Base-by-base conservation (phyloP, 108 stramenopile genomes). In the Pseudonitzschia multistriata region DNA sequence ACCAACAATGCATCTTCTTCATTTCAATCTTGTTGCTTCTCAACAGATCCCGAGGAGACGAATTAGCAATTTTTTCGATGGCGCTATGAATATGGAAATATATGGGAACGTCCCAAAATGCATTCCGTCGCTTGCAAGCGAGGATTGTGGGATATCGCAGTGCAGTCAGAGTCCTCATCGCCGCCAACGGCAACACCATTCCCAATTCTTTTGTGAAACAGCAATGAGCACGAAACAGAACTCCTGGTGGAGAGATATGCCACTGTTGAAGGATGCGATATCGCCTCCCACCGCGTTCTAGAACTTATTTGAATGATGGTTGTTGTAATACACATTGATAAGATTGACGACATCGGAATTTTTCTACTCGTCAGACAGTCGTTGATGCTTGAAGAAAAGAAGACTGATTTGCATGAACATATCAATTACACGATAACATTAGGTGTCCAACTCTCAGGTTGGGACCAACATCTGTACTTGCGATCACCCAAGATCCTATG, bases 211-310 rank as follows among this genome's bases (percentile, higher is more conserved):
- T 45, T 45, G 42, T 13, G 11, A 13, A 45, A 13, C 13, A 45
- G 13, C 42, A 17, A 45, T 17, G 2, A 6, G 3, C 42, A 45
- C 11, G 15, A 10, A 45, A 45, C 2, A 45, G 13, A 8, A 7
- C 5, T 37, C 6, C 17, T 17, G 42, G 1, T 4, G 42, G 3
- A 37, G 17, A 45, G 8, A 4, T 17, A 55, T 55, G 29, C 24
- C 22, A 55, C 27, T 55, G 54, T 55, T 55, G 54, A 55, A 55
- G 24, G 54, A 55, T 55, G 24, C 0, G 27, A 25, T 55, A n/a
- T 27, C 42, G 5, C 17, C 7, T 45, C 2, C 42, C 42, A 45
- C 8, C 42, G 5, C 13, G 42, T 10, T 17, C 42, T 45, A 10
- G 5, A 45, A 6, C 17, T 45, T 4, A 2, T 8, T 4, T 17